Conservation (phyloP, 345 rosid genomes). For the Linum tenue region DNA sequence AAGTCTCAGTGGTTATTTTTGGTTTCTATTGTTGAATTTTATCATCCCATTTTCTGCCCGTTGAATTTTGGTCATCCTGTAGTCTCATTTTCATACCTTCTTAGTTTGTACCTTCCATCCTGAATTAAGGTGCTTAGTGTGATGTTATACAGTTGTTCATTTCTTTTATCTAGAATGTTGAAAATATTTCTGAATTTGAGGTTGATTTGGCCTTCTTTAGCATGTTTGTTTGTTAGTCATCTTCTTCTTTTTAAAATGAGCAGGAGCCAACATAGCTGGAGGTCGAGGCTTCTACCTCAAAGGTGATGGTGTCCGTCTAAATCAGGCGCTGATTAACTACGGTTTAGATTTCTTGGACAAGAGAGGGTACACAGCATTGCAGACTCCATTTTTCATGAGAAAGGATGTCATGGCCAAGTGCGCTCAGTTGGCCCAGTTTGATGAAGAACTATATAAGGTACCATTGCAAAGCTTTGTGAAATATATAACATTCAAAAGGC, state of each 20-base stretch:
- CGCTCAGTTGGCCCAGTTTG: conserved; percentile 91
- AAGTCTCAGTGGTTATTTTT: too few species aligned
- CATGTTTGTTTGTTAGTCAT: neutral
- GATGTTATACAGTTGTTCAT: neutral
- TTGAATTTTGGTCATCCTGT: neutral
- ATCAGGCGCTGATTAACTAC: conserved; percentile 83
- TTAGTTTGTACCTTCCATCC: neutral
- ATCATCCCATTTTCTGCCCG: neutral
- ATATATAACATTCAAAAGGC: neutral
- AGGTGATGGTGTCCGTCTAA: conserved; percentile 79
- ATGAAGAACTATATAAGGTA: conserved; percentile 95
- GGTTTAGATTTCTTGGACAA: conserved; percentile 67
- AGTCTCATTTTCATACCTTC: neutral
- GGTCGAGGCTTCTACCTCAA: conserved; percentile 80
- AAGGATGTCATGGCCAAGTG: conserved; percentile 91
- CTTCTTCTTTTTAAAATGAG: conserved; percentile 7
- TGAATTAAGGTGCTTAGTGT: neutral
- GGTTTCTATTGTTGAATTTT: neutral
- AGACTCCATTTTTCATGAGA: conserved; percentile 87
- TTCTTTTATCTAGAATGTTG: neutral
- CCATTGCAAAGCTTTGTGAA: neutral
- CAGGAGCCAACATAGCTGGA: conserved; percentile 84
- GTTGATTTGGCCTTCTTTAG: neutral
- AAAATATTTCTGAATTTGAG: too few species aligned
- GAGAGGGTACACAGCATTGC: conserved; percentile 58